A percentile compares a stretch with the other conserved stretches of the same genome.
These are phyloP conservation scores for Ophiostoma perfectum DNA, from an alignment of 2,329 filamentous ascomycete species.

Conservation along the genomic window DNA sequence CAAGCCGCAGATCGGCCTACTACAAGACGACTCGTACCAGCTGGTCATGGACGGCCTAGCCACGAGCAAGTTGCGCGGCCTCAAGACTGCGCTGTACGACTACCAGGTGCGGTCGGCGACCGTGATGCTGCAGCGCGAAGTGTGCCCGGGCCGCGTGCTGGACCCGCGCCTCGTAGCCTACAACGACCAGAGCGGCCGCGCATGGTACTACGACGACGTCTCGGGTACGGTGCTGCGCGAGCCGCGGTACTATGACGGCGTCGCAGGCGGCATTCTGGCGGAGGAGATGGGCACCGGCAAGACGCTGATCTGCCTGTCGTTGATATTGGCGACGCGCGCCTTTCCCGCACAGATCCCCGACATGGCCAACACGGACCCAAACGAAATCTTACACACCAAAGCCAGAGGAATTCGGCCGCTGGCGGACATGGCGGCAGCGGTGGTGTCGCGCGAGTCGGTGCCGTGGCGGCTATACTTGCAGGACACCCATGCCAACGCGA, in stretches of 20 bases:
- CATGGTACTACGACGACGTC: constrained; percentile 67
- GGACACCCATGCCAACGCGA: constrained; percentile 35
- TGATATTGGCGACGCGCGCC: constrained; percentile 69
- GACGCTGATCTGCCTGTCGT: constrained; percentile 73
- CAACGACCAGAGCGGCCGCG: constrained; percentile 47
- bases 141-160: constrained; percentile 55
- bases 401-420: constrained; percentile 34
- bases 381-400: no score
- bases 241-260: constrained; percentile 67
- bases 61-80: constrained; percentile 47
- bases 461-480: constrained; percentile 64
- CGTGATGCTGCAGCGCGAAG: constrained; percentile 77
- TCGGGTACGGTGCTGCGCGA: constrained; percentile 57
- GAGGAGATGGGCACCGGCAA: constrained; percentile 83
- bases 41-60: constrained; percentile 54
- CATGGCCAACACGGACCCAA: constrained; percentile 38
- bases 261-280: constrained; percentile 70
- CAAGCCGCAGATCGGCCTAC: constrained; percentile 45
- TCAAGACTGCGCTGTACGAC: constrained; percentile 61
- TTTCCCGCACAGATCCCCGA: constrained; percentile 63
- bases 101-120: constrained; percentile 79
- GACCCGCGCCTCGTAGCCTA: constrained; percentile 67
- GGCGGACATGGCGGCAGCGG: constrained; percentile 66
- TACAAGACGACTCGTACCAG: constrained; percentile 44
- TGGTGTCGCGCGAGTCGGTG: constrained; percentile 59